Conservation (phyloP, 805 yeast species). For the Priceomyces carsonii region DNA sequence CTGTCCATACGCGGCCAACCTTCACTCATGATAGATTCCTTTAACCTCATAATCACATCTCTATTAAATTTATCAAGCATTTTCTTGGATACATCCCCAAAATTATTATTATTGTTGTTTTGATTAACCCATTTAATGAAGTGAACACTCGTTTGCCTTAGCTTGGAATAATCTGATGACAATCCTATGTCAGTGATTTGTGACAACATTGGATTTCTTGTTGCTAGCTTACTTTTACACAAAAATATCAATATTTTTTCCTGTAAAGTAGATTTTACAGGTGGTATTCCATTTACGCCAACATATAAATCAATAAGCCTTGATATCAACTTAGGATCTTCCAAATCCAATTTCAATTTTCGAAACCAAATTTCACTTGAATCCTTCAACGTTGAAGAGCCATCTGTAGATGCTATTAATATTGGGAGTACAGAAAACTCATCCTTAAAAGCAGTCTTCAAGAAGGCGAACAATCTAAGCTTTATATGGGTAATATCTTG, state of each 20-base stretch:
- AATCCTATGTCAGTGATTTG: conserved; percentile 61
- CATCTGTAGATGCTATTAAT: conserved; percentile 64
- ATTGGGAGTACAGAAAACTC: conserved; percentile 46
- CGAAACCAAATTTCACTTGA: conserved; percentile 52
- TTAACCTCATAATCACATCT: conserved; percentile 53
- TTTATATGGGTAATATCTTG: conserved; percentile 43
- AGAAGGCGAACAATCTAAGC: conserved; percentile 33
- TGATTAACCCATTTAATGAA: conserved; percentile 63
- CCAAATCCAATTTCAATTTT: conserved; percentile 53
- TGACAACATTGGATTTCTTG: conserved; percentile 41
- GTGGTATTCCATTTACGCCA: conserved; percentile 52
- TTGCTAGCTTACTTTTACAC: conserved; percentile 53
- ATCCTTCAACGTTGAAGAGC: conserved; percentile 55
- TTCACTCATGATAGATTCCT: conserved; percentile 51
- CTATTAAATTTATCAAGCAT: conserved; percentile 28
- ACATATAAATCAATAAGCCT: conserved; percentile 48
- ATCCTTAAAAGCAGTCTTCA: conserved; percentile 41
- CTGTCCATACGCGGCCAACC: conserved; percentile 60
- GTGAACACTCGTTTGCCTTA: conserved; percentile 58
- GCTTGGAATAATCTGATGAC: conserved; percentile 48
- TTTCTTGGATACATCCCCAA: background rate
- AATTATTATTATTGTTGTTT: conserved; percentile 8
- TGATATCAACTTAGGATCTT: conserved; percentile 46
- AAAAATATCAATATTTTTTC: conserved; percentile 55
- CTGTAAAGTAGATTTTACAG: conserved; percentile 55